Evolutionary conservation across 441 rosid genomes (phyloP).

Genomic region (Cnidoscolus chayamansa): DNA sequence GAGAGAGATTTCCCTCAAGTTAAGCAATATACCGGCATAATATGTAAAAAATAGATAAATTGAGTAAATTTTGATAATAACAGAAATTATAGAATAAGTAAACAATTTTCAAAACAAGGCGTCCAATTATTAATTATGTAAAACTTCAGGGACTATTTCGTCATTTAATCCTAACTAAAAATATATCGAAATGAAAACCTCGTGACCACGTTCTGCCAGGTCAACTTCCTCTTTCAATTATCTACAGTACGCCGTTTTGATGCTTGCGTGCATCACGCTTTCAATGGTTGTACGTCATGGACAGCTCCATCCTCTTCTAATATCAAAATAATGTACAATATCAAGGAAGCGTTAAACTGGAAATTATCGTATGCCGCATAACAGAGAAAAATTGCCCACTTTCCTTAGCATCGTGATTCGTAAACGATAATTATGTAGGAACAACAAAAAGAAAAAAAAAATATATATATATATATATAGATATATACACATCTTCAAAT

Average conservation of each 20-base stretch:
- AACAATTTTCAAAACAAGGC: too few relatives aligned
- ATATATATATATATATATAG: too few relatives aligned
- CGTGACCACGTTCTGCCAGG: slow-evolving; percentile 18
- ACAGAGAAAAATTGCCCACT: background rate
- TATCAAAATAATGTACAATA: background rate
- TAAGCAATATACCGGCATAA: too few relatives aligned
- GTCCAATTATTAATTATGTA: too few relatives aligned
- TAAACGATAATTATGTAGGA: too few relatives aligned
- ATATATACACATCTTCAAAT: too few relatives aligned
- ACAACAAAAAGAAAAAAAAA: too few relatives aligned
- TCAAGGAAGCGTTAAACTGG: background rate
- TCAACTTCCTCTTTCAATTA: background rate
- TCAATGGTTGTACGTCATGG: background rate
- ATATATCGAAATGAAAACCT: slow-evolving; percentile 12
- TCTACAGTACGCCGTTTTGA: background rate
- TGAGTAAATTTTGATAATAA: too few relatives aligned
- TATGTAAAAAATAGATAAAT: too few relatives aligned
- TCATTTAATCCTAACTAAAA: background rate
- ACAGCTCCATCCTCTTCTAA: background rate
- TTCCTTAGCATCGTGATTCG: background rate
- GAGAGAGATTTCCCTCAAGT: too few relatives aligned
- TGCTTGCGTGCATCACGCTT: background rate
- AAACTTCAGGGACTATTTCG: too few relatives aligned
- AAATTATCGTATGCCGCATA: background rate
- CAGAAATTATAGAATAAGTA: too few relatives aligned